Evolutionary conservation across 768 basidiomycete species (phyloP).

Genomic region (Pholiota molesta): DNA sequence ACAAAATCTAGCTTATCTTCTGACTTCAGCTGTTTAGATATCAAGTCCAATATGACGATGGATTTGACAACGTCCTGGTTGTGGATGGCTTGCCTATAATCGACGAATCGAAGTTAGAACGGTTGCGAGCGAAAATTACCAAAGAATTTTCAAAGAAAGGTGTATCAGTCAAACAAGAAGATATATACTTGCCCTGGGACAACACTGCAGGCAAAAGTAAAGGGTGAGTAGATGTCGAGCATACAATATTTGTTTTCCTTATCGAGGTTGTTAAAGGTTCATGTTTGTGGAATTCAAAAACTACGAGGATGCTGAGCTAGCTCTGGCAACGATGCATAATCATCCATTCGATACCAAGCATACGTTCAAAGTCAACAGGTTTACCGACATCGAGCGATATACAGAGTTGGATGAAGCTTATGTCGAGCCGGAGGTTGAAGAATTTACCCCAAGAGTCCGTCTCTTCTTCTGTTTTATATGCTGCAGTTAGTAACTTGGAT

Average conservation of each 20-base stretch:
- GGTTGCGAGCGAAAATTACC: constrained; percentile 75
- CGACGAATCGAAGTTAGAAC: constrained; percentile 83
- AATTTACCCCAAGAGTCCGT: constrained; percentile 73
- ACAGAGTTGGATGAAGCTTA: constrained; percentile 78
- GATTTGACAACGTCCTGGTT: constrained; percentile 89
- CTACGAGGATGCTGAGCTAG: constrained; percentile 69
- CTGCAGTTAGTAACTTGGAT: constrained; percentile 7
- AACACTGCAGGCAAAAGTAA: constrained; percentile 82
- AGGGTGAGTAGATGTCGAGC: constrained; percentile 59
- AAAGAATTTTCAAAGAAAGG: constrained; percentile 88
- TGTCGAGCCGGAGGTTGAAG: constrained; percentile 71
- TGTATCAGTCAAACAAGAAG: constrained; percentile 70
- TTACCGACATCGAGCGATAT: constrained; percentile 88
- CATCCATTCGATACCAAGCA: constrained; percentile 89
- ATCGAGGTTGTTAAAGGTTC: constrained; percentile 50
- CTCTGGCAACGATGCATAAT: constrained; percentile 68
- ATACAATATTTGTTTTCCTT: constrained; percentile 6
- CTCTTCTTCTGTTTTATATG: neutral
- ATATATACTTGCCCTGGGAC: constrained; percentile 90
- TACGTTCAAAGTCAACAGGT: constrained; percentile 82
- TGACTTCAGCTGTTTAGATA: constrained; percentile 54
- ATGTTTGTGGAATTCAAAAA: constrained; percentile 81
- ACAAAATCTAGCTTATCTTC: constrained; percentile 1
- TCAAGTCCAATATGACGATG: constrained; percentile 79
- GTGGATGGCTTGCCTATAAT: constrained; percentile 93